phyloP scores from a whole-genome alignment of 805 yeast genomes.

The Metschnikowia santaceciliae region DNA sequence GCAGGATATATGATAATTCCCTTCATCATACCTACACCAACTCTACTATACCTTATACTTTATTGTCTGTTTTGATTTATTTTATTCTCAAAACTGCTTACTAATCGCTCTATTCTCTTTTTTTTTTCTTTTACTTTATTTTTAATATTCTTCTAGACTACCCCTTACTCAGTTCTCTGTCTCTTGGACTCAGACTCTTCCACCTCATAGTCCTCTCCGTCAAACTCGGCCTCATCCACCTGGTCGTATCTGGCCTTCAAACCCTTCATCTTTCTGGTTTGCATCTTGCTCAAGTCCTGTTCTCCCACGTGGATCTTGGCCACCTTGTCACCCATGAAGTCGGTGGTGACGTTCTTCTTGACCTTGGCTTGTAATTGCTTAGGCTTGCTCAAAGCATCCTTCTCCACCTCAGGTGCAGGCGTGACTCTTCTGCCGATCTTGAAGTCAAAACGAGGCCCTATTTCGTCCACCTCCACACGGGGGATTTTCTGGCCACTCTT shows the following conservation, averaged over 20 bases:
- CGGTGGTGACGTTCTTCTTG: conserved; percentile 86
- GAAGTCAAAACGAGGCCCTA: conserved; percentile 94
- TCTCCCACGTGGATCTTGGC: conserved; percentile 95
- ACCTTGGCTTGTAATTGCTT: conserved; percentile 76
- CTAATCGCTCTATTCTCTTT: neutral
- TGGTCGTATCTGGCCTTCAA: conserved; percentile 84
- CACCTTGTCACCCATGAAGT: conserved; percentile 90
- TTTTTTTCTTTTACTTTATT: neutral
- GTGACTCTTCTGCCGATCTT: conserved; percentile 80
- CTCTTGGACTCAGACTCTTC: conserved; percentile 31
- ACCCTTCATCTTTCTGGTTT: conserved; percentile 99
- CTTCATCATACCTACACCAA: too few relatives aligned
- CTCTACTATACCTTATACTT: too few relatives aligned
- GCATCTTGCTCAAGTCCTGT: conserved; percentile 86
- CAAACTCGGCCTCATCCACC: conserved; percentile 45
- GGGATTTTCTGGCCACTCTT: conserved; percentile 86
- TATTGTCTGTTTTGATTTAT: neutral
- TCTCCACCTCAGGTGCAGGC: conserved; percentile 83
- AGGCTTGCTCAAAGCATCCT: conserved; percentile 80
- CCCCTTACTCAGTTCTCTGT: conserved; percentile 23
- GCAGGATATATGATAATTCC: neutral
- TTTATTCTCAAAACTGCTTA: neutral
- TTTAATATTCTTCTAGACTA: neutral
- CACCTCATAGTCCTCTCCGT: conserved; percentile 50
- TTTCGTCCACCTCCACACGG: conserved; percentile 89